These are phyloP conservation scores for Paxillus rubicundulus DNA, from an alignment of 768 basidiomycete genomes.

Conservation along the genomic window DNA sequence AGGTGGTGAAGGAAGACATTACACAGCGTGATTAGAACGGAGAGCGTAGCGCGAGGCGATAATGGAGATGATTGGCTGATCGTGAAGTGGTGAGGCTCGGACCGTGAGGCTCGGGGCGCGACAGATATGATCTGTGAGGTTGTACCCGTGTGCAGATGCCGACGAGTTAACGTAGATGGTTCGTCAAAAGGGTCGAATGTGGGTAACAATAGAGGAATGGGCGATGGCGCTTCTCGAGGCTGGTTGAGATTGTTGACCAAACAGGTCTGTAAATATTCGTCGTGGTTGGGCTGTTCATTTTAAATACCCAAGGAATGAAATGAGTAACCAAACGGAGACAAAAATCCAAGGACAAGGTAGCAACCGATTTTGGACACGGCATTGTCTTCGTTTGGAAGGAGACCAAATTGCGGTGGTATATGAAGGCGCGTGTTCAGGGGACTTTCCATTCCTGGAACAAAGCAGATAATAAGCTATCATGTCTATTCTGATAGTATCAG, in stretches of 20 bases:
- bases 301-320: conserved; percentile 25
- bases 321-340: neutral
- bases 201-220: conserved; percentile 9
- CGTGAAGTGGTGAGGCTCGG: neutral
- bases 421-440: neutral
- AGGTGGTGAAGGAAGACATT: conserved; percentile 46
- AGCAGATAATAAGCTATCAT: too few relatives aligned
- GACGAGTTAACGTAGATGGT: neutral
- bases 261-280: conserved; percentile 13
- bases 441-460: conserved; percentile 12
- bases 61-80: conserved; percentile 3
- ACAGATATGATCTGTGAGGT: neutral
- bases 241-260: conserved; percentile 9
- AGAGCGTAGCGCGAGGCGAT: neutral
- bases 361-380: conserved; percentile 15
- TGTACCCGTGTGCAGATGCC: conserved; percentile 4
- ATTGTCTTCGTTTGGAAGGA: conserved; percentile 21
- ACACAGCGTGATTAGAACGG: conserved; percentile 12
- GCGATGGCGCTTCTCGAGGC: conserved; percentile 6
- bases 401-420: neutral
- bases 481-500: neutral
- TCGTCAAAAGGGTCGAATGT: conserved; percentile 1
- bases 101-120: neutral
- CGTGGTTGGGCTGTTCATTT: conserved; percentile 7
- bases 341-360: conserved; percentile 26